phyloP scores from a whole-genome alignment of 495 filamentous ascomycete genomes.

The Letharia columbiana region DNA sequence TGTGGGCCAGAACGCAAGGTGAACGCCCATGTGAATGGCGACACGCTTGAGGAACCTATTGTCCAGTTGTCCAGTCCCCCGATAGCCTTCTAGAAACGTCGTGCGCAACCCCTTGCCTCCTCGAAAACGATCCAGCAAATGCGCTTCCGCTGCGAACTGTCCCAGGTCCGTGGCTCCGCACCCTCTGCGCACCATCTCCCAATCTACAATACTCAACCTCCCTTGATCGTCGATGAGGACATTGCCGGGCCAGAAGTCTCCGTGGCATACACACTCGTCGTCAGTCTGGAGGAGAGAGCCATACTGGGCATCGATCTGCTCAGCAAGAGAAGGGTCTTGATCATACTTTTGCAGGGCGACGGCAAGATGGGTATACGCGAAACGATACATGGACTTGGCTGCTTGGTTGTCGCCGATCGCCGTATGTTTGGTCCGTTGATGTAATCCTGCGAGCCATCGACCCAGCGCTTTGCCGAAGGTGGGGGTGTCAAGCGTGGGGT shows the following conservation, averaged over 20 bases:
- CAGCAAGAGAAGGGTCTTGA: conserved; percentile 25
- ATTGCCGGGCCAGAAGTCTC: conserved; percentile 34
- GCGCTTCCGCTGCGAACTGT: conserved; percentile 35
- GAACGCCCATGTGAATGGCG: conserved; percentile 30
- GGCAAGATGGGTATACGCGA: conserved; percentile 26
- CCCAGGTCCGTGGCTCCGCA: conserved; percentile 32
- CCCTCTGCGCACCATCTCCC: conserved; percentile 33
- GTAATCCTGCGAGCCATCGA: conserved; percentile 24
- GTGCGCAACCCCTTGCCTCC: conserved; percentile 27
- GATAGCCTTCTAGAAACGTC: conserved; percentile 29
- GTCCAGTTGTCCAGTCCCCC: not conserved
- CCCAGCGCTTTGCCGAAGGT: conserved; percentile 22
- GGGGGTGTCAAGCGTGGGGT: conserved; percentile 21
- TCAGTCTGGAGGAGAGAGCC: conserved; percentile 27
- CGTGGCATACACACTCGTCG: conserved; percentile 31
- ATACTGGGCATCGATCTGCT: conserved; percentile 25
- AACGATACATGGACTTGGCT: conserved; percentile 27
- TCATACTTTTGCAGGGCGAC: conserved; percentile 23
- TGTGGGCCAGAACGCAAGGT: conserved; percentile 33
- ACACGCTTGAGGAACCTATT: conserved; percentile 24
- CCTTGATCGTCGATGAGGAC: conserved; percentile 3
- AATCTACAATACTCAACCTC: conserved; percentile 31
- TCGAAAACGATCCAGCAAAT: conserved; percentile 31
- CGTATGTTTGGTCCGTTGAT: conserved; percentile 6
- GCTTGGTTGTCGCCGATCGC: conserved; percentile 27